These are phyloP conservation scores for Moesziomyces sp. DNA, from an alignment of 1,284 basidiomycete species.

Conservation along the genomic window DNA sequence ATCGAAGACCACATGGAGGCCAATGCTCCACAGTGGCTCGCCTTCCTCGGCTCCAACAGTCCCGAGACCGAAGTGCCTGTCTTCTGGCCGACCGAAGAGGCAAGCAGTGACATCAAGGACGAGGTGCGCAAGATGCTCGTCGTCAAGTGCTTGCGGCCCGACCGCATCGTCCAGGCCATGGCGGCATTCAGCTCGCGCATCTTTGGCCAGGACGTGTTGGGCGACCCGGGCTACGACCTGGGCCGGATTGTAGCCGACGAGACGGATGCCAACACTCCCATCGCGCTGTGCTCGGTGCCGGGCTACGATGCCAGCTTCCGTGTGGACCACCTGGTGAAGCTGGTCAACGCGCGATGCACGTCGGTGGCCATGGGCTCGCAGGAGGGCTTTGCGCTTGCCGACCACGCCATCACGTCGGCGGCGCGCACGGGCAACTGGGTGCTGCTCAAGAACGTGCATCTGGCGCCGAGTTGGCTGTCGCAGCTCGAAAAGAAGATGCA, in stretches of 20 bases:
- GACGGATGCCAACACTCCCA: constrained; percentile 55
- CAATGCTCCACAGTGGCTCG: constrained; percentile 78
- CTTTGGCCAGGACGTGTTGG: constrained; percentile 82
- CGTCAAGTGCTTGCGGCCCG: constrained; percentile 89
- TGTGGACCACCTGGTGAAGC: constrained; percentile 60
- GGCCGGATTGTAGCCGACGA: constrained; percentile 57
- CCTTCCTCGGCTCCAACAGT: constrained; percentile 77
- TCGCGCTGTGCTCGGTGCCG: constrained; percentile 64
- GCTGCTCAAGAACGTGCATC: constrained; percentile 66
- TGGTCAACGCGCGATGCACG: constrained; percentile 48
- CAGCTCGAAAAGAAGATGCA: constrained; percentile 65
- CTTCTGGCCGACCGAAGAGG: constrained; percentile 75
- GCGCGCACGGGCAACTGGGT: constrained; percentile 64
- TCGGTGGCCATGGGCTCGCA: constrained; percentile 66
- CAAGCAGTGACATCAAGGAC: constrained; percentile 70
- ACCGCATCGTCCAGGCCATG: constrained; percentile 84
- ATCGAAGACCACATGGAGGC: constrained; percentile 78
- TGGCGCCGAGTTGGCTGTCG: constrained; percentile 64
- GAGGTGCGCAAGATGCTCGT: constrained; percentile 81
- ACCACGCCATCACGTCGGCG: constrained; percentile 62
- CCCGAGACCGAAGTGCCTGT: constrained; percentile 78
- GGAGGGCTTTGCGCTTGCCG: constrained; percentile 63
- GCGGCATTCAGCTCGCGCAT: constrained; percentile 78
- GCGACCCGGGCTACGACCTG: constrained; percentile 30
- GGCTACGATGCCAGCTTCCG: constrained; percentile 65